Evolutionary conservation across 345 rosid species (phyloP), one percentile per base, ranked within the genome.

Genomic region (Carallia pectinifolia): DNA sequence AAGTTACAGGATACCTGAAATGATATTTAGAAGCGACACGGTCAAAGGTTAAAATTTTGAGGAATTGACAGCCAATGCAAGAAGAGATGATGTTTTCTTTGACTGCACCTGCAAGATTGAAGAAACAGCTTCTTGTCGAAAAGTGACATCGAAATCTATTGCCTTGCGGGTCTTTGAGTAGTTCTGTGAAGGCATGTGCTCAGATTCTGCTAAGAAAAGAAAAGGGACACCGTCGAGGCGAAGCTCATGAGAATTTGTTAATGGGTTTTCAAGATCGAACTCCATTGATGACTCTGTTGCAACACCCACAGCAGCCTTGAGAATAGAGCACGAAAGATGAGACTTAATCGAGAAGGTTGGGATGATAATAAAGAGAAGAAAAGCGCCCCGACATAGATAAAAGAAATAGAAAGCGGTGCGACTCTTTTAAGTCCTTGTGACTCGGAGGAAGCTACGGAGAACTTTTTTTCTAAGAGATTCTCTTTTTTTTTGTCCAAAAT

Each of bases 241-340:
- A 3, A 64, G 52, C 38, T 81, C 74, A 36, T 67, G 27, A 27
- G 67, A 69, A 78, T 70, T 73, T 16, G 85, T 81, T 2, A 79
- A 75, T 23, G 85, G 82, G 63, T 83, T 80, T 70, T 85, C 86
- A 66, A 82, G 83, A 77, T 82, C 85, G 44, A 83, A 79, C 52
- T 73, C 81, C 82, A 76, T 77, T 69, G 54, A 15, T 44, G 58
- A 8, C 44, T 29, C 6, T 36, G 50, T 44, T 44, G 50, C 50
- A 10, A 5, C 48, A 5, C 48, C 50, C 50, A 12, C 50, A 2
- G 50, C 3, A 10, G 50, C 50, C 12, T 44, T 12, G 17, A 44
- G 50, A 44, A 44, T 44, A 44, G 16, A 2, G 50, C 8, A 44
- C 17, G 17, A 44, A 12, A 44, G 50, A 44, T 13, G 12, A 44